phyloP scores from a whole-genome alignment of 2,329 filamentous ascomycete species.

The Tolypocladium paradoxum region DNA sequence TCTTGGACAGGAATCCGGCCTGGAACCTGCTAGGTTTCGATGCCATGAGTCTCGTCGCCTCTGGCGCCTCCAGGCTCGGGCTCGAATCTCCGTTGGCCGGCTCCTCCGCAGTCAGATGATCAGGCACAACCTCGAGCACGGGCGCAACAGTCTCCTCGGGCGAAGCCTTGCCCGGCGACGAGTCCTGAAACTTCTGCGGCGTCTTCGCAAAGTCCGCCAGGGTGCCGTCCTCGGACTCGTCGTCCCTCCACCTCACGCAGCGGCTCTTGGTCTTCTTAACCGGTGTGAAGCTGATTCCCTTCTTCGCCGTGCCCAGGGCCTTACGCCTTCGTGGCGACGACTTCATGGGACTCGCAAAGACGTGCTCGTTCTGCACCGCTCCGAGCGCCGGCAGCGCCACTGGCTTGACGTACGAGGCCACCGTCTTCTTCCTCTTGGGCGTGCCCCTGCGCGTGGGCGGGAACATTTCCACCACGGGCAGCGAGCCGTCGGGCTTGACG shows the following conservation, averaged over 20 bases:
- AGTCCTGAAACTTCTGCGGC: constrained; percentile 51
- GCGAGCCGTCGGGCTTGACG: constrained; percentile 74
- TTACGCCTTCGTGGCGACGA: constrained; percentile 74
- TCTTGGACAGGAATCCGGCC: constrained; percentile 68
- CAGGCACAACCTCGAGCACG: constrained; percentile 2
- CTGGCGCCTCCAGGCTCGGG: constrained; percentile 47
- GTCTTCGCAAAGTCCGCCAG: constrained; percentile 89
- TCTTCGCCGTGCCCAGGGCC: constrained; percentile 44
- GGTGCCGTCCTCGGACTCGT: constrained; percentile 70
- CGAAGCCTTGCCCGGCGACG: constrained; percentile 3
- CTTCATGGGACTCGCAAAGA: constrained; percentile 47
- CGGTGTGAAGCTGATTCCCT: constrained; percentile 71
- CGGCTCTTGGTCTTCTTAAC: constrained; percentile 68
- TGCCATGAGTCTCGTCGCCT: constrained; percentile 19
- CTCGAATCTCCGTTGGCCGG: constrained; percentile 36
- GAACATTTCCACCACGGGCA: constrained; percentile 52
- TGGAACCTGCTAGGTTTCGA: constrained; percentile 70
- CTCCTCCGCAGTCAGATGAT: constrained; percentile 10
- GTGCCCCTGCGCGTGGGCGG: constrained; percentile 64
- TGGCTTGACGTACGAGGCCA: constrained; percentile 29
- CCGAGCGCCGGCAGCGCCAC: constrained; percentile 32
- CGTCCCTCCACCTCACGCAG: constrained; percentile 85
- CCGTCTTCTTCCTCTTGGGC: constrained; percentile 58
- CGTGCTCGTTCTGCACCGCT: constrained; percentile 18
- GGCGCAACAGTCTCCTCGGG: background rate